Percentiles rank a stretch among this genome's conserved stretches.
These are phyloP conservation scores for Fusarium foetens DNA, from an alignment of 2,329 filamentous ascomycete species.

Conservation along the genomic window DNA sequence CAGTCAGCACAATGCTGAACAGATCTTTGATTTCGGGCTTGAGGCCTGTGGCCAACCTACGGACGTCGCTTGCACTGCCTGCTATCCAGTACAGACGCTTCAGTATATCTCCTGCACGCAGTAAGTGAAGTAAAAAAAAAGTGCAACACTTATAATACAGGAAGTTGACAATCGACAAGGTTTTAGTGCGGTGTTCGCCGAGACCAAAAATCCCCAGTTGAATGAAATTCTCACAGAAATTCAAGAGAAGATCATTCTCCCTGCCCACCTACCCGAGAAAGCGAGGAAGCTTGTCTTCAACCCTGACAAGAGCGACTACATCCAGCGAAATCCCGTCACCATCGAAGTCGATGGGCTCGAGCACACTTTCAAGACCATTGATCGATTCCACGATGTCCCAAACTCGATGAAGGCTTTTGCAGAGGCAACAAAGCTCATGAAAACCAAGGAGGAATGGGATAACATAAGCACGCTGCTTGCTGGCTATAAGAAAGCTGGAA, in stretches of 20 bases:
- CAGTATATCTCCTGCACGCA: constrained; percentile 45
- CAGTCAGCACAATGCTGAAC: constrained; percentile 30
- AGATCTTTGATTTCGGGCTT: constrained; percentile 42
- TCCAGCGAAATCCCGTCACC: constrained; percentile 65
- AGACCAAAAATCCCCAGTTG: constrained; percentile 64
- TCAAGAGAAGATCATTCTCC: constrained; percentile 69
- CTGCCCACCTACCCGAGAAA: constrained; percentile 63
- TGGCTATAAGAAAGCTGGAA: constrained; percentile 57
- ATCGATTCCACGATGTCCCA: constrained; percentile 56
- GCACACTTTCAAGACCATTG: constrained; percentile 60
- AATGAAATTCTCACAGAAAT: constrained; percentile 63
- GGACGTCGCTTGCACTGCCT: constrained; percentile 17
- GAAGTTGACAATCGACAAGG: constrained; percentile 38
- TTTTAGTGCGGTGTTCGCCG: constrained; percentile 57
- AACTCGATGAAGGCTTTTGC: constrained; percentile 53
- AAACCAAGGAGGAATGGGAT: constrained; percentile 59
- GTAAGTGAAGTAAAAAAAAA: constrained; percentile 38
- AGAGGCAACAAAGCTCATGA: constrained; percentile 57
- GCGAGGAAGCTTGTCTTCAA: constrained; percentile 66
- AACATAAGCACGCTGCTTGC: constrained; percentile 64
- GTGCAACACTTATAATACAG: not conserved
- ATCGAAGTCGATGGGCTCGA: constrained; percentile 68
- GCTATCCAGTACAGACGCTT: constrained; percentile 39
- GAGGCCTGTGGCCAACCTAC: constrained; percentile 37
- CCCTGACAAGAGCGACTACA: constrained; percentile 56